Evolutionary conservation across 2,329 filamentous ascomycete genomes (phyloP).

Genomic region (Graphilbum sp.): DNA sequence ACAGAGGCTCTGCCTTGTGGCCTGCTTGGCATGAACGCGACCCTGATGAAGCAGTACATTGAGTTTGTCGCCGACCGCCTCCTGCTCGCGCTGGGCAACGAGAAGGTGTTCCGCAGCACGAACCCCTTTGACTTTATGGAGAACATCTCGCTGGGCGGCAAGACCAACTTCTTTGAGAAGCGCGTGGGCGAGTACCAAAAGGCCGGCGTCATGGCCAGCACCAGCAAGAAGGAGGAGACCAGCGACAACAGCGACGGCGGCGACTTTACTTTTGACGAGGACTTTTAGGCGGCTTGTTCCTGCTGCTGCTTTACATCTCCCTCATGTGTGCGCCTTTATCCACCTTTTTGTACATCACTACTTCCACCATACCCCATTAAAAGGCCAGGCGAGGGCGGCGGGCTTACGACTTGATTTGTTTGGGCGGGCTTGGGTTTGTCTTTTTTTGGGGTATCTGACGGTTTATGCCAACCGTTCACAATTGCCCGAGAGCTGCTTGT

Average conservation of each 20-base stretch:
- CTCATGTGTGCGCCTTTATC: not conserved
- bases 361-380: no score
- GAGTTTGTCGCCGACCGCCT: constrained; percentile 98
- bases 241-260: constrained; percentile 43
- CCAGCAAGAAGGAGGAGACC: constrained; percentile 37
- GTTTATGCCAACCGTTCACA: no score
- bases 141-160: constrained; percentile 95
- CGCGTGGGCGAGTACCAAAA: constrained; percentile 99
- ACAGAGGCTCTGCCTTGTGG: constrained; percentile 86
- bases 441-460: no score
- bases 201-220: constrained; percentile 92
- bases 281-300: constrained; percentile 57
- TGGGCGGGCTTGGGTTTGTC: not conserved
- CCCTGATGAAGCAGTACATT: constrained; percentile 98
- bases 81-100: constrained; percentile 80
- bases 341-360: not conserved
- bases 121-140: constrained; percentile 99
- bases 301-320: constrained; percentile 1
- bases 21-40: constrained; percentile 93
- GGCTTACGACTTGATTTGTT: not conserved
- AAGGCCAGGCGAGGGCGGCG: no score
- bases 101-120: constrained; percentile 78
- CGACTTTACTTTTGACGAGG: constrained; percentile 88
- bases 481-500: no score
- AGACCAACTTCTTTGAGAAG: constrained; percentile 99